Evolutionary conservation across 306 rosid species (phyloP).

Genomic region (Senna siamea): DNA sequence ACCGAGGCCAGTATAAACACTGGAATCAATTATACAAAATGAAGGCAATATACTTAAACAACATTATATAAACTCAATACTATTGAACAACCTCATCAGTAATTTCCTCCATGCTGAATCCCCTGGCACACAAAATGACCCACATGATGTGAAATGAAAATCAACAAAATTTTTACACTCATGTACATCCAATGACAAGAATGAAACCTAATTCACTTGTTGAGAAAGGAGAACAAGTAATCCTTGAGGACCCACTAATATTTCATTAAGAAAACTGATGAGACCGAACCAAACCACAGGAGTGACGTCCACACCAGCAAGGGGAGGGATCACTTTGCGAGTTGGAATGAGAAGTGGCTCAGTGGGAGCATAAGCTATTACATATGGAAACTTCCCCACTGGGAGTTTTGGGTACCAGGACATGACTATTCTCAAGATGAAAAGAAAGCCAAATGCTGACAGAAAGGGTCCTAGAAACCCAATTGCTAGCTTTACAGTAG

Average conservation of each 20-base stretch:
- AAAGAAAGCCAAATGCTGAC: slow-evolving; percentile 71
- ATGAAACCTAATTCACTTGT: slow-evolving; percentile 48
- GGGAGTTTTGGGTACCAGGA: slow-evolving; percentile 42
- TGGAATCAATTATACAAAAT: too few relatives aligned
- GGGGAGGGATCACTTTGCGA: slow-evolving; percentile 87
- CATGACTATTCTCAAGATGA: slow-evolving; percentile 83
- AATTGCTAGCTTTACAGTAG: slow-evolving; percentile 74
- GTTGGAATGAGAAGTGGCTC: slow-evolving; percentile 81
- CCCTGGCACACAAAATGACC: not conserved
- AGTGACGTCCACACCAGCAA: slow-evolving; percentile 90
- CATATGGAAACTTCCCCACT: slow-evolving; percentile 69
- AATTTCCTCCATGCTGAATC: too few relatives aligned
- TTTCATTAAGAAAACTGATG: slow-evolving; percentile 87
- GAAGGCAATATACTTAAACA: too few relatives aligned
- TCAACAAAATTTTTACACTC: not conserved
- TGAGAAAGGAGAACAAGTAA: slow-evolving; percentile 91
- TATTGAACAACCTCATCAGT: not conserved
- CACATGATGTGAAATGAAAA: too few relatives aligned
- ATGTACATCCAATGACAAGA: not conserved
- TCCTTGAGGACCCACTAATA: slow-evolving; percentile 96
- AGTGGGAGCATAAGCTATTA: slow-evolving; percentile 89
- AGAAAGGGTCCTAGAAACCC: slow-evolving; percentile 81
- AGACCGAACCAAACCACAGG: slow-evolving; percentile 98
- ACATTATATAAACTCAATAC: too few relatives aligned
- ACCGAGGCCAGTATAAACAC: too few relatives aligned